These are phyloP conservation scores for Phialophora expanda DNA, from an alignment of 2,329 filamentous ascomycete genomes.

Conservation along the genomic window DNA sequence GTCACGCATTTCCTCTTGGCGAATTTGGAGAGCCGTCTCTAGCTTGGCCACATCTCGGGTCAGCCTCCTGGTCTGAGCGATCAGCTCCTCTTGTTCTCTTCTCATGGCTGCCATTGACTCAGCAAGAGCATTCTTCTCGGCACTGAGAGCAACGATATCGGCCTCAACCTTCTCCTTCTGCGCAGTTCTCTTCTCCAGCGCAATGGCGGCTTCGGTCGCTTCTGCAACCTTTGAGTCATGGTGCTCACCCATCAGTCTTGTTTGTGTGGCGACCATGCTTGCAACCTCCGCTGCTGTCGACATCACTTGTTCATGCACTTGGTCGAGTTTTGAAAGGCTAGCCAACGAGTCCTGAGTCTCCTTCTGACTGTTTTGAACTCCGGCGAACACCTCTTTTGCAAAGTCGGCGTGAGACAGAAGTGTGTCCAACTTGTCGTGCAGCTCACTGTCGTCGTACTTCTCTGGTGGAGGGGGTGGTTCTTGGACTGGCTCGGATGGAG, in stretches of 20 bases:
- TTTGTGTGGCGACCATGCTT: constrained; percentile 78
- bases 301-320: constrained; percentile 86
- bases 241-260: constrained; percentile 73
- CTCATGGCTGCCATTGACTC: constrained; percentile 58
- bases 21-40: constrained; percentile 85
- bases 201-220: constrained; percentile 76
- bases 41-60: constrained; percentile 86
- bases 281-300: constrained; percentile 83
- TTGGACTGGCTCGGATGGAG: constrained; percentile 38
- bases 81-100: constrained; percentile 68
- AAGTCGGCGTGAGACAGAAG: constrained; percentile 48
- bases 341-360: constrained; percentile 71
- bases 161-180: constrained; percentile 68
- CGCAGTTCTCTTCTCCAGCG: constrained; percentile 75
- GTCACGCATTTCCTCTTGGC: constrained; percentile 84
- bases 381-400: constrained; percentile 54
- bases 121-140: constrained; percentile 68
- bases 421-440: constrained; percentile 65
- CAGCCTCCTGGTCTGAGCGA: constrained; percentile 77
- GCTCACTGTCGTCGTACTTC: constrained; percentile 64
- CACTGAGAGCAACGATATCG: constrained; percentile 56
- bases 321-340: constrained; percentile 81
- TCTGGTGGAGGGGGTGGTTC: constrained; percentile 42
- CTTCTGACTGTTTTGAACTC: constrained; percentile 66
- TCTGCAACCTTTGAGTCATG: constrained; percentile 79